phyloP scores from a whole-genome alignment of 2,329 filamentous ascomycete genomes.

The Endothia cerciana region DNA sequence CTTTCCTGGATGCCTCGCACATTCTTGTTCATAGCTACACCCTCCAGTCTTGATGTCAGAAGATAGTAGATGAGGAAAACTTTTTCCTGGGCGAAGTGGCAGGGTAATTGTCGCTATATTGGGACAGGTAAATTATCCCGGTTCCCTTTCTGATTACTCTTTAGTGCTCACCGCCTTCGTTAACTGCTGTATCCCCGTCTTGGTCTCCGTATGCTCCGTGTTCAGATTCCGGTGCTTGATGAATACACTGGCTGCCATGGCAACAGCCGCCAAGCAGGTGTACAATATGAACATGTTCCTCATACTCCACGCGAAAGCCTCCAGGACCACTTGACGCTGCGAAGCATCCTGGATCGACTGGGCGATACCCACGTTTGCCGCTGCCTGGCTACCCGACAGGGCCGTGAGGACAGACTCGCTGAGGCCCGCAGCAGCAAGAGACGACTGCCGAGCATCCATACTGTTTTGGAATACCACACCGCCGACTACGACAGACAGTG shows the following conservation, averaged over 20 bases:
- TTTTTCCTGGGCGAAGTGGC: too few relatives aligned
- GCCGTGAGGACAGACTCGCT: constrained; percentile 36
- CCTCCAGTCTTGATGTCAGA: too few relatives aligned
- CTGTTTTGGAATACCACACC: constrained; percentile 36
- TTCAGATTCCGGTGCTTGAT: constrained; percentile 49
- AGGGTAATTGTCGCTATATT: too few relatives aligned
- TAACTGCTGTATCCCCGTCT: constrained; percentile 47
- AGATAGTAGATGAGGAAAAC: too few relatives aligned
- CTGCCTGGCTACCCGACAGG: constrained; percentile 47
- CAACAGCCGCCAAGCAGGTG: constrained; percentile 44
- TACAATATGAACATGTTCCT: constrained; percentile 54
- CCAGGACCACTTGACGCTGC: constrained; percentile 45
- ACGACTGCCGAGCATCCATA: constrained; percentile 31
- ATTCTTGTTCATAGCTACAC: too few relatives aligned
- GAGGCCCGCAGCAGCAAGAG: constrained; percentile 30
- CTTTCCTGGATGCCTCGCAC: too few relatives aligned
- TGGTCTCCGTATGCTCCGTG: constrained; percentile 54
- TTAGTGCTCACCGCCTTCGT: constrained; percentile 18
- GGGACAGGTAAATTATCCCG: too few relatives aligned
- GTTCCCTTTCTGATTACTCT: too few relatives aligned
- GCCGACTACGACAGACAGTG: constrained; percentile 59
- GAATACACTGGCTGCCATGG: constrained; percentile 47
- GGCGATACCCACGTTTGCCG: constrained; percentile 50
- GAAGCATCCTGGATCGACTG: constrained; percentile 41
- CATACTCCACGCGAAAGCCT: constrained; percentile 53